Evolutionary conservation across 2,329 filamentous ascomycete species (phyloP).

Genomic region (Emericellopsis cladophorae): DNA sequence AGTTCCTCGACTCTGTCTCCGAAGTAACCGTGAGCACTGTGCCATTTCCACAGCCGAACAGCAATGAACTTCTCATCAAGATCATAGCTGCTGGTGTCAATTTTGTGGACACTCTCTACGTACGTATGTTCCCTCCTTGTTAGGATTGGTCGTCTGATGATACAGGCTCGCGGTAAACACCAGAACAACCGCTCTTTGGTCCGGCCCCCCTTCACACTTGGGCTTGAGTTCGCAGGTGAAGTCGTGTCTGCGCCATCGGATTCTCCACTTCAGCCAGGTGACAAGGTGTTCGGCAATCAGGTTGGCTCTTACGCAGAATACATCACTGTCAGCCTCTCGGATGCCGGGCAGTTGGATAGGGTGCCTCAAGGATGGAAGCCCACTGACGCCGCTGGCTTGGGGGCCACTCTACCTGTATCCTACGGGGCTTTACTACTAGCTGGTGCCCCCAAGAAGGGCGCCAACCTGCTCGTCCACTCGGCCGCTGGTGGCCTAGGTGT

Average conservation of each 20-base stretch:
- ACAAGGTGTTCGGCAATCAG: slow-evolving; percentile 38
- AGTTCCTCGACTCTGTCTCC: slow-evolving; percentile 11
- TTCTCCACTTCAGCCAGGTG: slow-evolving; percentile 27
- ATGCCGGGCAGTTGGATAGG: slow-evolving; percentile 18
- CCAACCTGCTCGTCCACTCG: slow-evolving; percentile 40
- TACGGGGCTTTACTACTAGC: slow-evolving; percentile 34
- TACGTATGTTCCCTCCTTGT: slow-evolving; percentile 6
- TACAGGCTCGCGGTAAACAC: slow-evolving; percentile 38
- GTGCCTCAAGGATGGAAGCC: slow-evolving; percentile 32
- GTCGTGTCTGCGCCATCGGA: slow-evolving; percentile 24
- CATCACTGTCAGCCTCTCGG: slow-evolving; percentile 24
- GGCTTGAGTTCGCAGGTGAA: slow-evolving; percentile 47
- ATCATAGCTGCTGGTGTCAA: slow-evolving; percentile 44
- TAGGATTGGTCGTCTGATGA: not conserved
- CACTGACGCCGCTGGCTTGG: slow-evolving; percentile 37
- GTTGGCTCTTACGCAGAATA: slow-evolving; percentile 40
- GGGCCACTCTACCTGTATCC: slow-evolving; percentile 37
- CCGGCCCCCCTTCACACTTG: slow-evolving; percentile 43
- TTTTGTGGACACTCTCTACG: slow-evolving; percentile 48
- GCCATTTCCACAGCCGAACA: slow-evolving; percentile 6
- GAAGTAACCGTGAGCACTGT: slow-evolving; percentile 12
- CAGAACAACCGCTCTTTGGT: slow-evolving; percentile 47
- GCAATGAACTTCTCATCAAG: slow-evolving; percentile 12
- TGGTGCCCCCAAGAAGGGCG: slow-evolving; percentile 25
- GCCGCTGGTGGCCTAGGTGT: slow-evolving; percentile 42